These are phyloP conservation scores for Kernera saxatilis DNA, from an alignment of 345 rosid species.

Conservation along the genomic window DNA sequence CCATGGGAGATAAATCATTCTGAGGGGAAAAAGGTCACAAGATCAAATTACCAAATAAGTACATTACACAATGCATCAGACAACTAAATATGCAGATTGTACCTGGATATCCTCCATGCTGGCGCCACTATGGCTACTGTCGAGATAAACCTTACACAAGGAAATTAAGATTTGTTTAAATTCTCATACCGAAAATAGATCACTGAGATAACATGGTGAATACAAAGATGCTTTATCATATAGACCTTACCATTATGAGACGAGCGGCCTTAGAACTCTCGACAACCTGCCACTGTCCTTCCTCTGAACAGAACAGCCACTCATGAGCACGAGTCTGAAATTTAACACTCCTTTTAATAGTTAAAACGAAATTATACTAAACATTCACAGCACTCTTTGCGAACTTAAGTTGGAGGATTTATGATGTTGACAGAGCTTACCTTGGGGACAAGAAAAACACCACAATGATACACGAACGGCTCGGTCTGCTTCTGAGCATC, in stretches of 20 bases:
- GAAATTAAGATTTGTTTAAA: slow-evolving; percentile 20
- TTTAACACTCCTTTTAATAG: slow-evolving; percentile 31
- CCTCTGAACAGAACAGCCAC: slow-evolving; percentile 96
- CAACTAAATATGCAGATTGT: slow-evolving; percentile 9
- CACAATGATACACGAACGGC: slow-evolving; percentile 57
- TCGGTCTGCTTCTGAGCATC: slow-evolving; percentile 54
- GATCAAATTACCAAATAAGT: neutral
- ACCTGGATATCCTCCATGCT: slow-evolving; percentile 90
- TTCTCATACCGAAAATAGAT: neutral
- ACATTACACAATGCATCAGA: slow-evolving; percentile 1
- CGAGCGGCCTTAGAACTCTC: slow-evolving; percentile 90
- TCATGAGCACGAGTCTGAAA: slow-evolving; percentile 88
- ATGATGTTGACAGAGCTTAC: slow-evolving; percentile 29
- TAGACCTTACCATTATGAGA: slow-evolving; percentile 65
- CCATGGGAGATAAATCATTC: slow-evolving; percentile 83
- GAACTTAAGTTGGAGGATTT: neutral
- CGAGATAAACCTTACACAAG: slow-evolving; percentile 62
- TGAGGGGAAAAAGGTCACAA: slow-evolving; percentile 22
- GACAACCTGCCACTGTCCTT: slow-evolving; percentile 90
- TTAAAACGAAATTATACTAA: neutral
- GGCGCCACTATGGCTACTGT: slow-evolving; percentile 45
- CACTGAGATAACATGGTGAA: neutral
- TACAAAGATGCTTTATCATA: neutral
- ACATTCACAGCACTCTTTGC: neutral
- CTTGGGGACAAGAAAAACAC: slow-evolving; percentile 90